A percentile compares a stretch with the other conserved stretches of the same genome.
Evolutionary conservation across 139 green algal species (phyloP).

Genomic region (Chlamydomonas asymmetrica): DNA sequence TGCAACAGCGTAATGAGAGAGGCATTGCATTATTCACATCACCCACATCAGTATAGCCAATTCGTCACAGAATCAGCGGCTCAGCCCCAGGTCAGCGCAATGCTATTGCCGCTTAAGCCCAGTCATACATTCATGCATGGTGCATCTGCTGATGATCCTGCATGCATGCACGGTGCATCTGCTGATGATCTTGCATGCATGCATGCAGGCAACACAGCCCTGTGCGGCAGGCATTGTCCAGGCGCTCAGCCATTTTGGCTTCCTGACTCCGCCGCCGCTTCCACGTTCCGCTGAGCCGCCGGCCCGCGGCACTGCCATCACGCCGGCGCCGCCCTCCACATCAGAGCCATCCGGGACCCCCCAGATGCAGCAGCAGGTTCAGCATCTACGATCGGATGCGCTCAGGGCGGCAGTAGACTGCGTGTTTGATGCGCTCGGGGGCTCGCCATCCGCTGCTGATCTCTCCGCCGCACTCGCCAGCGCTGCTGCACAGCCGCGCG

Average conservation of each 20-base stretch:
- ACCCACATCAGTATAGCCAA: no score
- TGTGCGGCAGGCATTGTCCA: constrained; percentile 88
- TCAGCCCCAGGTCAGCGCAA: background rate
- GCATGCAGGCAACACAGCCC: constrained; percentile 57
- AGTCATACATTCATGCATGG: background rate
- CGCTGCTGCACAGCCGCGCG: no score
- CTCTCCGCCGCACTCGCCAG: background rate
- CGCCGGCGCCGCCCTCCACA: background rate
- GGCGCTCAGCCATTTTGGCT: constrained; percentile 75
- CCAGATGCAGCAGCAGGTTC: background rate
- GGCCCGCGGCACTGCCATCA: background rate
- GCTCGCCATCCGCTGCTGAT: background rate
- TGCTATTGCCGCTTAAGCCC: background rate
- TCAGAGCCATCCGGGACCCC: no score
- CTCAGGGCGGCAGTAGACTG: background rate
- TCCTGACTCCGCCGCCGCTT: background rate
- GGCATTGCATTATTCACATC: no score
- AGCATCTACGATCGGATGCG: background rate
- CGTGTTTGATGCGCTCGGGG: background rate
- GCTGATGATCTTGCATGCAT: no score
- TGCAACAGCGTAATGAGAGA: no score
- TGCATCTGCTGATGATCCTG: constrained; percentile 10
- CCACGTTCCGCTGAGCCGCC: background rate
- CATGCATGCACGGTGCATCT: background rate
- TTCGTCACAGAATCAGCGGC: background rate